These are phyloP conservation scores for Aspergillus baeticus DNA, from an alignment of 495 filamentous ascomycete species.

Conservation along the genomic window DNA sequence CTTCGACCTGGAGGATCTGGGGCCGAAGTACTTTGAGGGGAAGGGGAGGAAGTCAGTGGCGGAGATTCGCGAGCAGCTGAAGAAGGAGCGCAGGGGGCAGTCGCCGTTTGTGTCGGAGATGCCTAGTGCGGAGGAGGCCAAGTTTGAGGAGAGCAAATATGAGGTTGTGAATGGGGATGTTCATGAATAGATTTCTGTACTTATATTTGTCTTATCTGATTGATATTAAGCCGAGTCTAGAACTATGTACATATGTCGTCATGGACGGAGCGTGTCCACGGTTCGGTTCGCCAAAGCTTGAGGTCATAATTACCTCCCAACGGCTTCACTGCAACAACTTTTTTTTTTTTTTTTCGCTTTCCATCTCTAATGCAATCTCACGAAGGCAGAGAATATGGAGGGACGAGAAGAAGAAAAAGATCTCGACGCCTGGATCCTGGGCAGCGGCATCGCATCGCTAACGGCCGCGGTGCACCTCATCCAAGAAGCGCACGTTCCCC, in stretches of 20 bases:
- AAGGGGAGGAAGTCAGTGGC: conserved; percentile 51
- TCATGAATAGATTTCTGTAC: too few species aligned
- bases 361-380: too few species aligned
- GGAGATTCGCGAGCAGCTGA: conserved; percentile 31
- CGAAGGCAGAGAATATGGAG: neutral
- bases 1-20: conserved; percentile 56
- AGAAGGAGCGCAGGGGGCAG: conserved; percentile 24
- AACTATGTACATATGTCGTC: neutral
- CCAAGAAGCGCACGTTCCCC: conserved; percentile 41
- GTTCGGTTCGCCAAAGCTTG: neutral
- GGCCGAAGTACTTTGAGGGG: conserved; percentile 54
- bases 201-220: too few species aligned
- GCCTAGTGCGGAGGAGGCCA: neutral
- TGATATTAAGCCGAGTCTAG: too few species aligned
- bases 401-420: neutral
- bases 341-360: too few species aligned
- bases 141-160: neutral
- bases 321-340: too few species aligned
- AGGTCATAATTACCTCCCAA: neutral
- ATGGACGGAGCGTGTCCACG: neutral
- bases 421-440: conserved; percentile 33
- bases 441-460: conserved; percentile 42
- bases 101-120: conserved; percentile 1
- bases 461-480: conserved; percentile 42
- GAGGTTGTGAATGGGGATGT: neutral